Percentiles rank a stretch among this genome's conserved stretches.
Conservation (phyloP, 148 eudicot genomes). For the Gaultheria prostrata region DNA sequence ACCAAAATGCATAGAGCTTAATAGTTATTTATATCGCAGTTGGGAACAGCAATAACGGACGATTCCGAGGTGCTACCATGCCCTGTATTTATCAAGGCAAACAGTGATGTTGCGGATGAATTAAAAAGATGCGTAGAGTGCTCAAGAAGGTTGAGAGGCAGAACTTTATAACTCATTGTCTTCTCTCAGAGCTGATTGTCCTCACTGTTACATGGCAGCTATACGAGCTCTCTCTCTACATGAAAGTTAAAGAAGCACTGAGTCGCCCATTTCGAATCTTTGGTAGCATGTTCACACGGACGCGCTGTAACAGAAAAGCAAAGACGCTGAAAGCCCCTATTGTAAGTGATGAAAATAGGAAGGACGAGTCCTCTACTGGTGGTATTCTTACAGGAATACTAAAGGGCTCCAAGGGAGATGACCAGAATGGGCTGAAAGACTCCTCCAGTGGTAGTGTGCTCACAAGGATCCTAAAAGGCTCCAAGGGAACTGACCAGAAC, state of each 20-base stretch:
- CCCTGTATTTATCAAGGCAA: neutral
- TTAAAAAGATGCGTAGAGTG: neutral
- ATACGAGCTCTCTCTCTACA: neutral
- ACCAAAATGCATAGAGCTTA: neutral
- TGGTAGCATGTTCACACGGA: neutral
- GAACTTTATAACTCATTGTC: neutral
- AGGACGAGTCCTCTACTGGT: neutral
- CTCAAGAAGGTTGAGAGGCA: neutral
- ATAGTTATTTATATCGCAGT: neutral
- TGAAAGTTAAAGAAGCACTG: neutral
- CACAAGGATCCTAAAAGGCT: conserved; percentile 33
- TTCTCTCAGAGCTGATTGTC: neutral
- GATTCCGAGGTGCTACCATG: neutral
- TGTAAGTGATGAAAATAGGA: neutral
- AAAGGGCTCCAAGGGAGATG: neutral
- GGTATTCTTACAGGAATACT: neutral
- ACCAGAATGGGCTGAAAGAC: neutral
- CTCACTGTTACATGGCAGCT: neutral
- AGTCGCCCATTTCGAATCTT: neutral
- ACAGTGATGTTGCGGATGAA: neutral
- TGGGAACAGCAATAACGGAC: neutral
- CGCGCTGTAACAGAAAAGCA: neutral
- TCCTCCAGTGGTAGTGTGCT: conserved; percentile 27
- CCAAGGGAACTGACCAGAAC: neutral
- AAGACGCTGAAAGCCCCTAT: neutral